Evolutionary conservation across 2,329 filamentous ascomycete genomes (phyloP).

Genomic region (Balansia obtecta): DNA sequence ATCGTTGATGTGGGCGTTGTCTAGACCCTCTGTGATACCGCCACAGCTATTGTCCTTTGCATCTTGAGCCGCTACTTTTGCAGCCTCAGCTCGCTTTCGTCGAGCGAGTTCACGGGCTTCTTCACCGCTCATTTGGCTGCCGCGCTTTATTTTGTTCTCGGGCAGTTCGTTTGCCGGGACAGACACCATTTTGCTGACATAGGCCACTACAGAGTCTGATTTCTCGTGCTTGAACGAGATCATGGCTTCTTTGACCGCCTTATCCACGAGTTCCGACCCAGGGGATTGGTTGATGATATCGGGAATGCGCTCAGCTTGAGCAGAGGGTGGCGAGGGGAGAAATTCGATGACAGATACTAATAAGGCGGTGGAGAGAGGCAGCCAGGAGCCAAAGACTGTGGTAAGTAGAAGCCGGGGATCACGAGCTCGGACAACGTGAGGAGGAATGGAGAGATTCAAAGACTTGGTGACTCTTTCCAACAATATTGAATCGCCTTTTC

Average conservation of each 20-base stretch:
- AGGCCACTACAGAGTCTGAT: slow-evolving; percentile 74
- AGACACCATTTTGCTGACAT: slow-evolving; percentile 97
- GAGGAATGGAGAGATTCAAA: slow-evolving; percentile 67
- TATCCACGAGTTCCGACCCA: slow-evolving; percentile 58
- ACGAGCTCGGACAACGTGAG: slow-evolving; percentile 72
- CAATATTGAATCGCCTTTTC: slow-evolving; percentile 69
- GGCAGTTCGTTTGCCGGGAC: slow-evolving; percentile 86
- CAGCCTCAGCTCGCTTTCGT: slow-evolving; percentile 80
- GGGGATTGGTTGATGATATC: slow-evolving; percentile 70
- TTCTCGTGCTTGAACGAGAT: slow-evolving; percentile 59
- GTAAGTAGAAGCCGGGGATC: slow-evolving; percentile 77
- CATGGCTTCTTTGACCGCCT: slow-evolving; percentile 67
- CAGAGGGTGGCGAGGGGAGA: slow-evolving; percentile 68
- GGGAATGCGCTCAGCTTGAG: slow-evolving; percentile 71
- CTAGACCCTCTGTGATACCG: slow-evolving; percentile 48
- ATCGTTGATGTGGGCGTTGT: slow-evolving; percentile 46
- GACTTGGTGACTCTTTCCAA: slow-evolving; percentile 95
- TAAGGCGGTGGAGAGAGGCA: slow-evolving; percentile 83
- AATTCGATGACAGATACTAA: slow-evolving; percentile 91
- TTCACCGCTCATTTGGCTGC: slow-evolving; percentile 66
- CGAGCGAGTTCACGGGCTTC: slow-evolving; percentile 81
- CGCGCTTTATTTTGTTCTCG: slow-evolving; percentile 59
- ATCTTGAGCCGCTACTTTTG: slow-evolving; percentile 55
- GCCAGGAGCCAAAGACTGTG: slow-evolving; percentile 77
- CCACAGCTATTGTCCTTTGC: slow-evolving; percentile 35